These are phyloP conservation scores for Helicocarpus griseus DNA, from an alignment of 2,329 filamentous ascomycete genomes.

Conservation along the genomic window DNA sequence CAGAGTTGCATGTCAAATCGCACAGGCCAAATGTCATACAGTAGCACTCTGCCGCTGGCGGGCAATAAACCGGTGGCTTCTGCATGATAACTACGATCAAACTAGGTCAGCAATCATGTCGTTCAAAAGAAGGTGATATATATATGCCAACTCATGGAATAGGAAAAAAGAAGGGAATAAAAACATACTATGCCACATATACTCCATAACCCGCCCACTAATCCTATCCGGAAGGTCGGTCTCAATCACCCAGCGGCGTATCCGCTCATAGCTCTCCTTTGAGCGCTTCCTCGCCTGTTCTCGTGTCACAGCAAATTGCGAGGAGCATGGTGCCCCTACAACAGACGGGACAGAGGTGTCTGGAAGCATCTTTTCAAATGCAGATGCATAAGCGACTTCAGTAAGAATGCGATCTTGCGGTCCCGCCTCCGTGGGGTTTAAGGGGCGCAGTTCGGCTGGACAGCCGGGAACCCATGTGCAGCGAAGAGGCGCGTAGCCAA, in stretches of 20 bases:
- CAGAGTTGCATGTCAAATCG: constrained; percentile 27
- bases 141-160: neutral
- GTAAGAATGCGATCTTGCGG: constrained; percentile 38
- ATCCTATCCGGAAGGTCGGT: constrained; percentile 40
- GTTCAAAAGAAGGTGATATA: neutral
- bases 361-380: constrained; percentile 42
- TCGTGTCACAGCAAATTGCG: constrained; percentile 45
- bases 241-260: constrained; percentile 39
- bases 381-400: constrained; percentile 40
- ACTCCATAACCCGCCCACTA: constrained; percentile 47
- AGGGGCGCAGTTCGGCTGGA: constrained; percentile 38
- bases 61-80: constrained; percentile 50
- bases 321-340: constrained; percentile 46
- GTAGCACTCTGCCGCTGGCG: constrained; percentile 52
- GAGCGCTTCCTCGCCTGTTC: constrained; percentile 38
- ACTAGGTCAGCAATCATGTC: neutral
- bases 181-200: constrained; percentile 55
- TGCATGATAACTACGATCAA: constrained; percentile 23
- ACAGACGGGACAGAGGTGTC: constrained; percentile 27
- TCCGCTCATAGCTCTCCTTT: constrained; percentile 40
- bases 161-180: neutral
- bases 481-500: constrained; percentile 47
- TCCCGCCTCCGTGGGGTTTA: constrained; percentile 21
- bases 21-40: constrained; percentile 59
- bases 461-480: constrained; percentile 46